Evolutionary conservation across 225 moss, liverwort and hornwort species (phyloP).

Genomic region (Antitrichia curtipendula): DNA sequence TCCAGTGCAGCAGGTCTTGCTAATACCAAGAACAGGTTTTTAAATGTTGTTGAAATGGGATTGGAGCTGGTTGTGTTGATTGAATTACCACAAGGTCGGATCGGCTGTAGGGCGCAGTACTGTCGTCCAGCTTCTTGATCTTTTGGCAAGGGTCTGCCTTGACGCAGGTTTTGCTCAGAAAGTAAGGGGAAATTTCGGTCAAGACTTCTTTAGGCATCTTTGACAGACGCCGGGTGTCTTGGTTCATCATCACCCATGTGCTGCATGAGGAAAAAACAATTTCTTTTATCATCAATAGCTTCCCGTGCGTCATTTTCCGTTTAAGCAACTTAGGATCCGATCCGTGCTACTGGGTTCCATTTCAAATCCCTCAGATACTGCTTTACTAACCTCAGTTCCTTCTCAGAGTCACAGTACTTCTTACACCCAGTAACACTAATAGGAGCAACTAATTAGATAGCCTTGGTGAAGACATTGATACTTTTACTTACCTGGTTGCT

Average conservation of each 20-base stretch:
- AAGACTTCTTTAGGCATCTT: constrained; percentile 82
- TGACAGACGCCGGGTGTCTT: constrained; percentile 72
- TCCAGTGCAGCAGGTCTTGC: background rate
- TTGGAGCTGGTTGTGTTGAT: background rate
- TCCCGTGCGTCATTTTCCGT: no score
- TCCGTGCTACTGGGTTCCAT: background rate
- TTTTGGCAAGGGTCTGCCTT: constrained; percentile 60
- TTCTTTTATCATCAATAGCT: background rate
- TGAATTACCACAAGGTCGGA: constrained; percentile 62
- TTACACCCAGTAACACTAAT: background rate
- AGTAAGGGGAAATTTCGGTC: constrained; percentile 62
- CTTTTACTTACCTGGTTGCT: constrained; percentile 37
- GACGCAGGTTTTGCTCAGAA: constrained; percentile 46
- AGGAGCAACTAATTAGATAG: background rate
- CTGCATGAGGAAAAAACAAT: background rate
- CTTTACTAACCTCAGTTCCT: background rate
- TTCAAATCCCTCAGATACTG: background rate
- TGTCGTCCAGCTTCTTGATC: constrained; percentile 63
- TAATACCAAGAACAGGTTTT: background rate
- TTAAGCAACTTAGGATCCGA: background rate
- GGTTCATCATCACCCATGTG: constrained; percentile 93
- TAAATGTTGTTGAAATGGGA: background rate
- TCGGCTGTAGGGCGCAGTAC: constrained; percentile 43
- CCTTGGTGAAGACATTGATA: background rate
- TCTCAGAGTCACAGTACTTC: background rate